phyloP scores from a whole-genome alignment of 2,329 filamentous ascomycete genomes.

The Fusarium transvaalense region DNA sequence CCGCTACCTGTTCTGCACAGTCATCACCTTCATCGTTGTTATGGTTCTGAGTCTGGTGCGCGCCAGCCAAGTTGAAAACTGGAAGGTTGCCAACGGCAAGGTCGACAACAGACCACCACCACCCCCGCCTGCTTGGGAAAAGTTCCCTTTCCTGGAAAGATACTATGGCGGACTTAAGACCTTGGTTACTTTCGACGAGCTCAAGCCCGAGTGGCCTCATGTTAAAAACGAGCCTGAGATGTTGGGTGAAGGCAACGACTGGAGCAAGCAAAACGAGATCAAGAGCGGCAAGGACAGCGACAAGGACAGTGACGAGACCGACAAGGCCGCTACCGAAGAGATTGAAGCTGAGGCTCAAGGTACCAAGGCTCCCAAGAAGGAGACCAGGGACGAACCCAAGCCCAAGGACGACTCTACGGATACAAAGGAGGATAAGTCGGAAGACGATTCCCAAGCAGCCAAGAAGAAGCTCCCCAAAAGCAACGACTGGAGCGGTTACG shows the following conservation, averaged over 20 bases:
- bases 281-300: slow-evolving; percentile 33
- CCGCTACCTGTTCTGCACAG: slow-evolving; percentile 79
- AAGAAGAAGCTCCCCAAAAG: slow-evolving; percentile 48
- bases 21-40: slow-evolving; percentile 77
- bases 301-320: slow-evolving; percentile 35
- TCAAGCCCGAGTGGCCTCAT: slow-evolving; percentile 84
- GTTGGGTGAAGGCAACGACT: slow-evolving; percentile 36
- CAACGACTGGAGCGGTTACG: slow-evolving; percentile 53
- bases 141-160: slow-evolving; percentile 84
- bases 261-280: slow-evolving; percentile 32
- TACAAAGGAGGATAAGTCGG: slow-evolving; percentile 17
- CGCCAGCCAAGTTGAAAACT: slow-evolving; percentile 78
- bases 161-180: slow-evolving; percentile 91
- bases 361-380: slow-evolving; percentile 14
- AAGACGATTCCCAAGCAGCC: slow-evolving; percentile 23
- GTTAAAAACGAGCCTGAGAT: slow-evolving; percentile 67
- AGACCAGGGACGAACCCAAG: slow-evolving; percentile 14
- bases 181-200: slow-evolving; percentile 73
- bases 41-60: slow-evolving; percentile 83
- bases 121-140: slow-evolving; percentile 82
- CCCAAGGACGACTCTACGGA: slow-evolving; percentile 14
- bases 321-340: slow-evolving; percentile 37
- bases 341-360: slow-evolving; percentile 26
- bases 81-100: slow-evolving; percentile 67
- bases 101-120: slow-evolving; percentile 62